Base-by-base conservation (phyloP, 179 eudicot genomes). In the Spinacia oleracea region DNA sequence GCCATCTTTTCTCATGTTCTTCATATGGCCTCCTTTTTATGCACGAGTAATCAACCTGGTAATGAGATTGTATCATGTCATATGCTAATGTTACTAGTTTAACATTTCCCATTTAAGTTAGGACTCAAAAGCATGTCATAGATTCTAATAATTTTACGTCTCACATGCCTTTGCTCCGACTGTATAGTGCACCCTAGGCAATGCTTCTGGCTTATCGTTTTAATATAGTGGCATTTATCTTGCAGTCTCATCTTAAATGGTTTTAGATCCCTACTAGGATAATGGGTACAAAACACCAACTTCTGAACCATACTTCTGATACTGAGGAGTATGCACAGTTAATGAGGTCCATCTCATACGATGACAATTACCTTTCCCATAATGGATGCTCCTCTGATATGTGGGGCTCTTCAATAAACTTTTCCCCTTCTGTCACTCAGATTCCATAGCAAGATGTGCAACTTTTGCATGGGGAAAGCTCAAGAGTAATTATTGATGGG, bases 401-500 rank as follows among this genome's bases (percentile, higher is more conserved):
- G 40, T 20, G 74, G 15, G 83, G 64, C 60, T n/a, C n/a, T n/a
- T n/a, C n/a, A n/a, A n/a, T n/a, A n/a, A n/a, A n/a, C n/a, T n/a
- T n/a, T n/a, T n/a, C n/a, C n/a, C n/a, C n/a, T n/a, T n/a, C n/a
- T n/a, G n/a, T n/a, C n/a, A 73, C 29, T 79, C 81, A 77, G 53
- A 50, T 72, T 69, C 69, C 63, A 5, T 55, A 70, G 15, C 83
- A 75, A 76, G 73, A 79, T 63, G 62, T 80, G 23, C 83, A 31
- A 34, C 43, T 79, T 42, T 46, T 53, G 23, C 35, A 72, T 12
- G 77, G 81, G 34, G 74, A 75, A 45, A 81, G 75, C 76, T 85
- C 90, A 3, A 79, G 82, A 77, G 34, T 73, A 15, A 85, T 83
- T 63, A 29, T 77, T 40, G 84, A 80, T n/a, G 21, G 75, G 79